phyloP scores from a whole-genome alignment of 2,329 filamentous ascomycete genomes.

The Venturia oleaginea region DNA sequence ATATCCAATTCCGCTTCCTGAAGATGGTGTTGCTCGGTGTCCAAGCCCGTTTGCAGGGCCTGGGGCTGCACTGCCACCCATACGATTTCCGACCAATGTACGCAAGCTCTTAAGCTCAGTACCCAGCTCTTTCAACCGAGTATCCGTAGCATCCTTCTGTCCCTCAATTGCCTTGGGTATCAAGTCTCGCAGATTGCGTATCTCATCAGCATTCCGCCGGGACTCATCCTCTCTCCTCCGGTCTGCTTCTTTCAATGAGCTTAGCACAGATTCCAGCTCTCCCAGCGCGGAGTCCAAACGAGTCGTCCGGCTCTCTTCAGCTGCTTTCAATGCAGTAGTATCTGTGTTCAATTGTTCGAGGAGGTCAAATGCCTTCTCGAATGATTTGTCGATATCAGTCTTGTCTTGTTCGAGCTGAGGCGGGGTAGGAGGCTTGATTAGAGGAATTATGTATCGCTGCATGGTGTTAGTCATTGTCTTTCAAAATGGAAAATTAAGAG shows the following conservation, averaged over 20 bases:
- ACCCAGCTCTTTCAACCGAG: conserved; percentile 73
- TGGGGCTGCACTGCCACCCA: conserved; percentile 27
- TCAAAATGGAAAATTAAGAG: not conserved
- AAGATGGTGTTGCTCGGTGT: conserved; percentile 11
- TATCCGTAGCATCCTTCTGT: conserved; percentile 77
- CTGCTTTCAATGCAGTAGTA: conserved; percentile 76
- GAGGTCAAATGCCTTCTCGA: conserved; percentile 81
- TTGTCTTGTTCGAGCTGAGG: conserved; percentile 94
- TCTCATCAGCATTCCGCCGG: conserved; percentile 75
- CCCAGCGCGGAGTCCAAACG: conserved; percentile 70
- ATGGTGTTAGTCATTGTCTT: conserved; percentile 18
- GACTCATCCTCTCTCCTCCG: conserved; percentile 80
- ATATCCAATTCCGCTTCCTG: conserved; percentile 6
- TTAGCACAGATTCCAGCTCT: conserved; percentile 76
- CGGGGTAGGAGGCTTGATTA: conserved; percentile 87
- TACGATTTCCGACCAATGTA: conserved; percentile 63
- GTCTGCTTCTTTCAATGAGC: conserved; percentile 71
- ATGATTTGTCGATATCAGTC: conserved; percentile 81
- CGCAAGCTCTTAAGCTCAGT: conserved; percentile 87
- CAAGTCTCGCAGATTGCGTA: conserved; percentile 69
- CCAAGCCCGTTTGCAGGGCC: conserved; percentile 15
- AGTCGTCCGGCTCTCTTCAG: conserved; percentile 76
- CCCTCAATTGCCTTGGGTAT: conserved; percentile 84
- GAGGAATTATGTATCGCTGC: conserved; percentile 79
- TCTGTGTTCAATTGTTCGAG: conserved; percentile 89